A percentile compares a stretch with the other conserved stretches of the same genome.
phyloP scores from a whole-genome alignment of 495 filamentous ascomycete genomes.

The Aspergillus ellipticus region DNA sequence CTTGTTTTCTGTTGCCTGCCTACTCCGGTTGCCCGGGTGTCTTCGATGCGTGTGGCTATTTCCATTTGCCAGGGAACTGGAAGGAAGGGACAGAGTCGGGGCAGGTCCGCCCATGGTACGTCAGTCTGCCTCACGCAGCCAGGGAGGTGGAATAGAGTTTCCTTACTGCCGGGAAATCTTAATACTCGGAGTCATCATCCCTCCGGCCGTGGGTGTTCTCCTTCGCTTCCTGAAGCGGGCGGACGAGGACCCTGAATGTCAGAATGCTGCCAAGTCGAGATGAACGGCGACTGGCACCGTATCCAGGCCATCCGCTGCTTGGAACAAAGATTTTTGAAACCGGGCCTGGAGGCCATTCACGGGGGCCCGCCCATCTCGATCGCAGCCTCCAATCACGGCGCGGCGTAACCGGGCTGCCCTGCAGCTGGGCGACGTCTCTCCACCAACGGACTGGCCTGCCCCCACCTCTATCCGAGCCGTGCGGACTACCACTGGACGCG shows the following conservation, averaged over 20 bases:
- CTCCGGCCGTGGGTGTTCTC: no score
- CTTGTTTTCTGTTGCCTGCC: no score
- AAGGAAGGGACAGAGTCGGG: no score
- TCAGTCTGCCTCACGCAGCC: no score
- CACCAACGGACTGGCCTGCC: neutral
- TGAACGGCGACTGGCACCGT: neutral
- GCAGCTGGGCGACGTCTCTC: neutral
- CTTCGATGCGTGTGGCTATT: no score
- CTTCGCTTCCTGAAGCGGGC: neutral
- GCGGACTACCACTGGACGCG: conserved; percentile 12
- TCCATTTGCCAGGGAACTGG: no score
- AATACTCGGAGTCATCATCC: neutral
- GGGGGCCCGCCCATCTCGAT: neutral
- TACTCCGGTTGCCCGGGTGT: no score
- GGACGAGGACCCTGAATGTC: neutral
- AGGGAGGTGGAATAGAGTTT: neutral
- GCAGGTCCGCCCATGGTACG: no score
- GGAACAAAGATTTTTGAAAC: neutral
- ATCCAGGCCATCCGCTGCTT: neutral
- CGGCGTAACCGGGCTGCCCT: neutral
- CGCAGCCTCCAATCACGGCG: neutral
- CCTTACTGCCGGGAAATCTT: neutral
- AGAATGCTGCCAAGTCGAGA: neutral
- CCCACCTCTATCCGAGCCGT: conserved; percentile 27
- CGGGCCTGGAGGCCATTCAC: neutral